Conservation (phyloP, 352 stramenopile genomes). For the Pythium brachiatum region DNA sequence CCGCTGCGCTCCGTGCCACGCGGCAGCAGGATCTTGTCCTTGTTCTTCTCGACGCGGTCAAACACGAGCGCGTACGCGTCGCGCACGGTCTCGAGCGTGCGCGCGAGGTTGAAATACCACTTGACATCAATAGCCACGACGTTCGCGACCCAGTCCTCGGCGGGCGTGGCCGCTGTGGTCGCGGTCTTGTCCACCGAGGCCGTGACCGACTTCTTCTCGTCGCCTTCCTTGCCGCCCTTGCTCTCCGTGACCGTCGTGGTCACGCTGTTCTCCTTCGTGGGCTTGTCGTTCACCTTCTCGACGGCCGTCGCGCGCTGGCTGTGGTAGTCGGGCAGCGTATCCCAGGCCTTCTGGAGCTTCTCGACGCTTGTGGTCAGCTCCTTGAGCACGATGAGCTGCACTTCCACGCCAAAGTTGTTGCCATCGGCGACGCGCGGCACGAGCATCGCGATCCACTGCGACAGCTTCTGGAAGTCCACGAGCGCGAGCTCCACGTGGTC, state of each 20-base stretch:
- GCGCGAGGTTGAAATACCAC: conserved; percentile 79
- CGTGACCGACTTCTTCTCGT: conserved; percentile 70
- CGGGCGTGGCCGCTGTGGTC: conserved; percentile 25
- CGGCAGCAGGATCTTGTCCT: conserved; percentile 75
- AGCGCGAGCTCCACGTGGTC: conserved; percentile 60
- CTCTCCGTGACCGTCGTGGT: conserved; percentile 57
- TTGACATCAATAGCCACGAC: conserved; percentile 80
- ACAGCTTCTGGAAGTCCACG: conserved; percentile 44
- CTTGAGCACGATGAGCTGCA: conserved; percentile 74
- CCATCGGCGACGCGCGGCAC: conserved; percentile 76
- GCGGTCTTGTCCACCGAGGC: conserved; percentile 59
- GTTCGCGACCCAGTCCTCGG: conserved; percentile 60
- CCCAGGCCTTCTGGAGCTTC: conserved; percentile 76
- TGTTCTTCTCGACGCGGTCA: conserved; percentile 78
- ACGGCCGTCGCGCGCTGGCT: conserved; percentile 54
- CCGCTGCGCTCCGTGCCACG: conserved; percentile 63
- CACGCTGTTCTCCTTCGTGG: conserved; percentile 50
- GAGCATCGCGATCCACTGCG: conserved; percentile 73
- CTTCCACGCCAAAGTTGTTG: conserved; percentile 88
- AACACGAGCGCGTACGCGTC: conserved; percentile 74
- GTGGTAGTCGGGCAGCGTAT: conserved; percentile 70
- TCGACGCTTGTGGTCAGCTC: conserved; percentile 64
- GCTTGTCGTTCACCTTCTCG: conserved; percentile 76
- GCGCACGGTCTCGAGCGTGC: conserved; percentile 64
- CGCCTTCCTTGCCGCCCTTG: conserved; percentile 61